Conservation (phyloP, 495 filamentous ascomycete genomes). For the Xylaria intraflava region DNA sequence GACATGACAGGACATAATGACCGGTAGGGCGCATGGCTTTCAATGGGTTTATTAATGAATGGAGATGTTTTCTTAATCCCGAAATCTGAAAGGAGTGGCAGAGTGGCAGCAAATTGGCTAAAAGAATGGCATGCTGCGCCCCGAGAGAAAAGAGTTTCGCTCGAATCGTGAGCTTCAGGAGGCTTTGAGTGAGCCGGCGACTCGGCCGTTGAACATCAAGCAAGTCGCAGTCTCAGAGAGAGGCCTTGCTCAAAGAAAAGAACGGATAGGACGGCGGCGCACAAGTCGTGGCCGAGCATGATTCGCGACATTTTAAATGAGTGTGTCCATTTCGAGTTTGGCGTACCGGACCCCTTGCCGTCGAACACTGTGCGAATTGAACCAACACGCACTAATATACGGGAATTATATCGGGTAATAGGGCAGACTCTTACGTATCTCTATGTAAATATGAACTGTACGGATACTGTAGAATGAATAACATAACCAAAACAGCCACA, state of each 20-base stretch:
- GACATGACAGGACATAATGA: conserved; percentile 1
- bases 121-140: conserved; percentile 10
- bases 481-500: too few relatives aligned
- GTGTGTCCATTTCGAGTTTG: neutral
- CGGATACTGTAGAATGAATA: too few relatives aligned
- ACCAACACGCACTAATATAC: too few relatives aligned
- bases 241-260: neutral
- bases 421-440: too few relatives aligned
- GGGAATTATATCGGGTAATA: too few relatives aligned
- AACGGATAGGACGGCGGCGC: neutral
- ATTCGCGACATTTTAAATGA: conserved; percentile 6
- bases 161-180: neutral
- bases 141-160: neutral
- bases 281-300: conserved; percentile 1
- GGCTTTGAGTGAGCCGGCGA: conserved; percentile 1
- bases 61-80: neutral
- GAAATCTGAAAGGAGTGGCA: conserved; percentile 3
- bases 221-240: neutral
- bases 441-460: too few relatives aligned
- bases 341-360: too few relatives aligned
- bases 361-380: too few relatives aligned
- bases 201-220: neutral
- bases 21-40: conserved; percentile 1
- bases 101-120: neutral
- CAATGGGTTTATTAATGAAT: neutral